A percentile compares a stretch with the other conserved stretches of the same genome.
These are phyloP conservation scores for Pseudonitzschia multiseries DNA, from an alignment of 108 stramenopile species.

Conservation along the genomic window DNA sequence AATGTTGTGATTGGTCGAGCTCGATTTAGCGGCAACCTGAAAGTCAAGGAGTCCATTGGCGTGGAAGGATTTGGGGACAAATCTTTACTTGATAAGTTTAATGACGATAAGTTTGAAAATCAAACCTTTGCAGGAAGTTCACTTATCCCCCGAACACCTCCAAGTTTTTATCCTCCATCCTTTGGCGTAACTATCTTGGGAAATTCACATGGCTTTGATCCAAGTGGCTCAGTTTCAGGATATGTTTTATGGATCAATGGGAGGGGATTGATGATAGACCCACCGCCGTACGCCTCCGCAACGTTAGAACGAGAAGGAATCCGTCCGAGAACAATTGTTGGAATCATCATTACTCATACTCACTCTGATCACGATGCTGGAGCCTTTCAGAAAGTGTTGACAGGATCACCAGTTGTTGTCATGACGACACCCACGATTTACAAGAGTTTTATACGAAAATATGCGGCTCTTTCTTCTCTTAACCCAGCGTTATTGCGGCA, in stretches of 20 bases:
- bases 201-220: constrained; percentile 93
- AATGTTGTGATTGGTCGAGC: constrained; percentile 73
- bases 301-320: constrained; percentile 87
- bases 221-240: constrained; percentile 89
- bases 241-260: constrained; percentile 97
- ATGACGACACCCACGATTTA: constrained; percentile 94
- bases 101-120: constrained; percentile 12
- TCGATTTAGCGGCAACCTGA: constrained; percentile 62
- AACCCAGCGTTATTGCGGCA: constrained; percentile 75
- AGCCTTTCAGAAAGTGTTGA: constrained; percentile 92
- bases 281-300: constrained; percentile 89
- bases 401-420: constrained; percentile 83
- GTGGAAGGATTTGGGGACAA: constrained; percentile 60
- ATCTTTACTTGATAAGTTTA: constrained; percentile 11
- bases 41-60: constrained; percentile 68
- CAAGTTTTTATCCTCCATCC: constrained; percentile 86
- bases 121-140: constrained; percentile 3
- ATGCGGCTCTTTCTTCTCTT: constrained; percentile 87
- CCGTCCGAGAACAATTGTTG: constrained; percentile 84
- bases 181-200: constrained; percentile 94
- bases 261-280: constrained; percentile 94
- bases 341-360: constrained; percentile 92
- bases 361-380: constrained; percentile 97
- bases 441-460: constrained; percentile 94
- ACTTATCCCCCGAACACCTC: constrained; percentile 34